phyloP scores from a whole-genome alignment of 2,329 filamentous ascomycete genomes.

The Verruconis gallopava region DNA sequence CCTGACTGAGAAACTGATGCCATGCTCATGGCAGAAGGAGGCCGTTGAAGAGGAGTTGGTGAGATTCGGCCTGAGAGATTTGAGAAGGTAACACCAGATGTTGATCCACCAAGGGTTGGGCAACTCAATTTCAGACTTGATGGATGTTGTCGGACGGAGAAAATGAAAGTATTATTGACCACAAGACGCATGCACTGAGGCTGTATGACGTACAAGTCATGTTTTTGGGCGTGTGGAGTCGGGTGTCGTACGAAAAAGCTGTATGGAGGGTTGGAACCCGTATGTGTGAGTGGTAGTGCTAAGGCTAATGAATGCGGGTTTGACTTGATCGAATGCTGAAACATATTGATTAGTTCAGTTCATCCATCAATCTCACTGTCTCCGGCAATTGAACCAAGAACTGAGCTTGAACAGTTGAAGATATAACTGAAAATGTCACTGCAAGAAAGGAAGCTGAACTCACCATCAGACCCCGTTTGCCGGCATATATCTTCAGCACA shows the following conservation, averaged over 20 bases:
- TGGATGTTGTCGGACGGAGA: slow-evolving; percentile 86
- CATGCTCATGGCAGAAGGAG: slow-evolving; percentile 48
- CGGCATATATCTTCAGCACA: slow-evolving; percentile 80
- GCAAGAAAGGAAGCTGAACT: slow-evolving; percentile 14
- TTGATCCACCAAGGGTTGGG: slow-evolving; percentile 22
- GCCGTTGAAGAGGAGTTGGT: slow-evolving; percentile 40
- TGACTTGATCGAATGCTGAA: slow-evolving; percentile 75
- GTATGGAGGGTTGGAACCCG: slow-evolving; percentile 84
- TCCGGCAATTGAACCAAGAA: no score
- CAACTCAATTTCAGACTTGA: slow-evolving; percentile 36
- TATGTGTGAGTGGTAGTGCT: slow-evolving; percentile 78
- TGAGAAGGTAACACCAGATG: slow-evolving; percentile 19
- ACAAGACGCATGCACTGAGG: slow-evolving; percentile 83
- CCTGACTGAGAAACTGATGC: slow-evolving; percentile 40
- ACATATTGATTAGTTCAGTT: background rate
- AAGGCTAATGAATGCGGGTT: slow-evolving; percentile 88
- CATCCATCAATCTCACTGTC: background rate
- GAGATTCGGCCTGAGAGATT: slow-evolving; percentile 31
- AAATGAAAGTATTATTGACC: slow-evolving; percentile 95
- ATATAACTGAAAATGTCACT: background rate
- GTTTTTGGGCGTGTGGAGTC: slow-evolving; percentile 90
- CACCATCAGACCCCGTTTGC: slow-evolving; percentile 81
- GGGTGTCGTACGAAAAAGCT: slow-evolving; percentile 89
- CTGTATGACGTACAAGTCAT: slow-evolving; percentile 93
- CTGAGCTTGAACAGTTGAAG: no score